These are phyloP conservation scores for Favolaschia claudopus DNA, from an alignment of 768 basidiomycete species.

Conservation along the genomic window DNA sequence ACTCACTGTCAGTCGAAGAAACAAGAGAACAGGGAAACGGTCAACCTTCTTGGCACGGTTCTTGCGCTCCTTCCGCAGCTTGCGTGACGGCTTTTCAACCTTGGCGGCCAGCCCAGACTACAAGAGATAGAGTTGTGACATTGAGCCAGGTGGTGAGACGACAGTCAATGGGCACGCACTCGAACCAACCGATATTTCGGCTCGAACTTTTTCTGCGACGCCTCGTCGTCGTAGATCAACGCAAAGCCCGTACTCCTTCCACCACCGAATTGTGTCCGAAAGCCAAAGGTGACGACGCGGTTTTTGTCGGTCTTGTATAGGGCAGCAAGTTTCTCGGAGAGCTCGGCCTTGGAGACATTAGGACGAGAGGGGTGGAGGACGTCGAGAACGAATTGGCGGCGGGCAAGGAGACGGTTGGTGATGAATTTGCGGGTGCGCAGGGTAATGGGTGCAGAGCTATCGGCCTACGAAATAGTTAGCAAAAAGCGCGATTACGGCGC, in stretches of 20 bases:
- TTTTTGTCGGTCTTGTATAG: slow-evolving; percentile 94
- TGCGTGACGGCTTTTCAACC: slow-evolving; percentile 91
- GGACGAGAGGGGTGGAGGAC: slow-evolving; percentile 95
- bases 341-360: slow-evolving; percentile 91
- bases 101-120: slow-evolving; percentile 78
- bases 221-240: slow-evolving; percentile 96
- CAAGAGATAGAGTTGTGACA: slow-evolving; percentile 11
- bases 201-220: slow-evolving; percentile 95
- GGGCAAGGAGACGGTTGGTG: slow-evolving; percentile 95
- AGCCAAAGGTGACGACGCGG: slow-evolving; percentile 93
- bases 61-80: slow-evolving; percentile 99
- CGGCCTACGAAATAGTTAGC: slow-evolving; percentile 59
- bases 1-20: slow-evolving; percentile 23
- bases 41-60: slow-evolving; percentile 97
- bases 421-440: slow-evolving; percentile 99
- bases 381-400: slow-evolving; percentile 95
- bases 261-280: slow-evolving; percentile 97
- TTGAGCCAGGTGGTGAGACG: slow-evolving; percentile 2
- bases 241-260: slow-evolving; percentile 97
- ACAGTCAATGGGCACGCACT: slow-evolving; percentile 58
- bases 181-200: slow-evolving; percentile 94
- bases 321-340: slow-evolving; percentile 89
- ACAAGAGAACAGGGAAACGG: background rate
- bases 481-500: background rate
- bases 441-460: slow-evolving; percentile 85